Percentiles rank a stretch among this genome's conserved stretches.
phyloP scores from a whole-genome alignment of 2,329 filamentous ascomycete species.

The Keithomyces neogunnii region DNA sequence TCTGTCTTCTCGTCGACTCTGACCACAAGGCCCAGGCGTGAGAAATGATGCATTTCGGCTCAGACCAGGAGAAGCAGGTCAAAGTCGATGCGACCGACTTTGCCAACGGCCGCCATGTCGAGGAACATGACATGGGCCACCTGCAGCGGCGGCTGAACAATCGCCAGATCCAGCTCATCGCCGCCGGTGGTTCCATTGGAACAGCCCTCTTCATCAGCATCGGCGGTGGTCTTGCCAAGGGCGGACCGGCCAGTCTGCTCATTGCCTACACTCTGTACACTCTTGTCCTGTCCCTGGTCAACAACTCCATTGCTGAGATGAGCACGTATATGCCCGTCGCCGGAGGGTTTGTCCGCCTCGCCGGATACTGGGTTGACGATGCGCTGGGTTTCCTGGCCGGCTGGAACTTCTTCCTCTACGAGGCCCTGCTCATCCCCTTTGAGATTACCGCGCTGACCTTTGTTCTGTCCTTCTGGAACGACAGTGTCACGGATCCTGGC shows the following conservation, averaged over 20 bases:
- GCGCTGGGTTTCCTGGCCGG: slow-evolving; percentile 45
- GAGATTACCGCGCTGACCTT: slow-evolving; percentile 31
- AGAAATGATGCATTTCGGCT: background rate
- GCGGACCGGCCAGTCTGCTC: slow-evolving; percentile 40
- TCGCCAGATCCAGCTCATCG: slow-evolving; percentile 48
- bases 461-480: slow-evolving; percentile 29
- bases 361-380: slow-evolving; percentile 56
- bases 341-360: slow-evolving; percentile 54
- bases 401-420: slow-evolving; percentile 34
- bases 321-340: slow-evolving; percentile 51
- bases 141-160: slow-evolving; percentile 40
- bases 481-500: slow-evolving; percentile 45
- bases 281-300: slow-evolving; percentile 47
- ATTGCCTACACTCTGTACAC: slow-evolving; percentile 50
- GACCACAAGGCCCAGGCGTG: background rate
- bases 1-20: background rate
- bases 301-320: slow-evolving; percentile 59
- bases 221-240: slow-evolving; percentile 39
- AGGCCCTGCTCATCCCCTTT: slow-evolving; percentile 31
- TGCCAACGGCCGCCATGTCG: background rate
- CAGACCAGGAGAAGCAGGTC: background rate
- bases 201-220: slow-evolving; percentile 53
- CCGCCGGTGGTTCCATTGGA: slow-evolving; percentile 47
- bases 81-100: background rate
- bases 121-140: slow-evolving; percentile 8